Conservation (phyloP, 2,329 filamentous ascomycete species). For the Ophiosphaerella narmari region DNA sequence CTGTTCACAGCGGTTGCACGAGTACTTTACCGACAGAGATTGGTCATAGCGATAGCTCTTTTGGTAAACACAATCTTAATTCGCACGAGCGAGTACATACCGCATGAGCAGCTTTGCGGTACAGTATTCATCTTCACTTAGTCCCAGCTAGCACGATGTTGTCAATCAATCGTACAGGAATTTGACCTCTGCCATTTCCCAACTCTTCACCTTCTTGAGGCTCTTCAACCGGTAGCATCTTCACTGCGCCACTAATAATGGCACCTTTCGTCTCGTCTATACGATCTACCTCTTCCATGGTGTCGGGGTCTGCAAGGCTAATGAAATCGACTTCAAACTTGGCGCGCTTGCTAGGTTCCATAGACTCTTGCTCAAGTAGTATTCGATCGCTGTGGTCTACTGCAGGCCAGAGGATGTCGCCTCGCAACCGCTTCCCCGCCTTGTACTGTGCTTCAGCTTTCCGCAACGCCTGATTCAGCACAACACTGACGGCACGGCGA, state of each 20-base stretch:
- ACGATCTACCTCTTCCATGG: constrained; percentile 74
- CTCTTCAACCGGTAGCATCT: constrained; percentile 81
- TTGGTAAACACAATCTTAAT: too few relatives aligned
- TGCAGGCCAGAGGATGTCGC: constrained; percentile 74
- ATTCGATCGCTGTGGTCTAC: constrained; percentile 61
- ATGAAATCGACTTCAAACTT: constrained; percentile 89
- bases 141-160: constrained; percentile 71
- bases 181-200: constrained; percentile 72
- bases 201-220: constrained; percentile 71
- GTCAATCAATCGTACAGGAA: constrained; percentile 86
- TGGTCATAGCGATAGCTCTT: too few relatives aligned
- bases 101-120: neutral
- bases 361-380: constrained; percentile 64
- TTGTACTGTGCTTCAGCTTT: constrained; percentile 72
- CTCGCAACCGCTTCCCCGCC: constrained; percentile 59
- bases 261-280: constrained; percentile 75
- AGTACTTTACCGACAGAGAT: neutral
- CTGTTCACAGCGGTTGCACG: neutral
- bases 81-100: neutral
- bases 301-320: constrained; percentile 83
- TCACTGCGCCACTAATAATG: constrained; percentile 87
- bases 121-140: constrained; percentile 7
- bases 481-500: constrained; percentile 71
- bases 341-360: constrained; percentile 66
- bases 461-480: constrained; percentile 70